Base-by-base conservation (phyloP, 495 filamentous ascomycete genomes). In the Hypoxylon lenormandii region DNA sequence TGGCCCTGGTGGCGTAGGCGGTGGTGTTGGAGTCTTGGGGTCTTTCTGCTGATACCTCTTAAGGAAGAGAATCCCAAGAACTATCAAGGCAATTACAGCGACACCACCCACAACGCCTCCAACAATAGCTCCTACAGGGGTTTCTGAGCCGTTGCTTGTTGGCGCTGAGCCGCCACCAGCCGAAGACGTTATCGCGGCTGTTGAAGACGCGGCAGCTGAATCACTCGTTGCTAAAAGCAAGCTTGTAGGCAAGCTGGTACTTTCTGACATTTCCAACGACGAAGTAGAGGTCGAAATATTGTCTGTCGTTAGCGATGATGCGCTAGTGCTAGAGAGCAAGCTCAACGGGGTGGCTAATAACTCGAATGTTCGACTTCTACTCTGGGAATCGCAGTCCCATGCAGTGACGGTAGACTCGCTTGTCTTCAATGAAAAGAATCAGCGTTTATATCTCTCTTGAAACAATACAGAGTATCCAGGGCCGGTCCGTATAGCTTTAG, bases 291-390 rank as follows among this genome's bases (percentile, higher is more conserved):
- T 21, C 19, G 21, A 47, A 30, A 42, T 23, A 37, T 47, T 30
- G 18, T 53, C 40, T 0, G 43, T 50, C n/a, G 60, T 43, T 18
- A 16, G 11, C 26, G 59, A 63, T 4, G 42, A 69, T 2, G 48
- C 16, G 26, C 26, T 8, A 5, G 62, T 62, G 26, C 45, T 71
- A 21, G 33, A 21, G 11, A 61, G 50, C 10, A 66, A 45, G 43
- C 68, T 66, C 40, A 71, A 43, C 26, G 68, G 68, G 7, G 68
- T 71, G 10, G 68, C 56, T 2, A 71, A 36, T 7, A 71, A 38
- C 26, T 71, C 56, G 37, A 71, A 45, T 36, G 15, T n/a, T 13
- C 62, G 49, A 18, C 45, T 66, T 2, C 42, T 43, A 16, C 62
- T 71, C 52, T 71, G 68, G 5, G 28, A 26, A 38, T 62, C 62